Conservation (phyloP, 768 basidiomycete genomes). For the Phaeotremella skinneri region DNA sequence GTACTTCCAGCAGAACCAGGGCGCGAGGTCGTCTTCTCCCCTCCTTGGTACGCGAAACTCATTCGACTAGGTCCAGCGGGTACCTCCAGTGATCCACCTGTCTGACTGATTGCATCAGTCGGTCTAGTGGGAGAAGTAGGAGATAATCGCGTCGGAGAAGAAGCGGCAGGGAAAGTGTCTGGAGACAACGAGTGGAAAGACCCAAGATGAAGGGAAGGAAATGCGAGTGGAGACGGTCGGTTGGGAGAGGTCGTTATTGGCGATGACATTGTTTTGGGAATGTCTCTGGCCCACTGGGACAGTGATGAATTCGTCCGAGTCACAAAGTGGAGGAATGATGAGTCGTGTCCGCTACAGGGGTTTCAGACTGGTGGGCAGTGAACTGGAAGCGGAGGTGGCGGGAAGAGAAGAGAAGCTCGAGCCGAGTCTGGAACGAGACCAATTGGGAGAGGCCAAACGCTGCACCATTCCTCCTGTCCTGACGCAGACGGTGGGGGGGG, state of each 20-base stretch:
- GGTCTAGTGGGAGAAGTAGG: neutral
- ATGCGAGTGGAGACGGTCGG: slow-evolving; percentile 32
- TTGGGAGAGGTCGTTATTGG: slow-evolving; percentile 6
- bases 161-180: slow-evolving; percentile 19
- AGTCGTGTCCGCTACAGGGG: neutral
- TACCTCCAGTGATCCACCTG: neutral
- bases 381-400: neutral
- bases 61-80: neutral
- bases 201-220: slow-evolving; percentile 37
- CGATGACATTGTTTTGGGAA: neutral
- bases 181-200: slow-evolving; percentile 27
- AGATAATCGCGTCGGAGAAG: neutral
- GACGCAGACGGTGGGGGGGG: neutral
- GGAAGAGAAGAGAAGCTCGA: neutral
- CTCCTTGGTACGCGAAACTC: neutral
- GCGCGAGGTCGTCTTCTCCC: neutral
- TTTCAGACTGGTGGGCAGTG: neutral
- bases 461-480: neutral
- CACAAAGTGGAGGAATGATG: no score
- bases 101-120: no score
- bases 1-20: neutral
- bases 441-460: neutral
- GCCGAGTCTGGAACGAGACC: neutral
- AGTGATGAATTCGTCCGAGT: no score
- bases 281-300: neutral